Base-by-base conservation (phyloP, 345 rosid species). In the Gossypium mustelinum region DNA sequence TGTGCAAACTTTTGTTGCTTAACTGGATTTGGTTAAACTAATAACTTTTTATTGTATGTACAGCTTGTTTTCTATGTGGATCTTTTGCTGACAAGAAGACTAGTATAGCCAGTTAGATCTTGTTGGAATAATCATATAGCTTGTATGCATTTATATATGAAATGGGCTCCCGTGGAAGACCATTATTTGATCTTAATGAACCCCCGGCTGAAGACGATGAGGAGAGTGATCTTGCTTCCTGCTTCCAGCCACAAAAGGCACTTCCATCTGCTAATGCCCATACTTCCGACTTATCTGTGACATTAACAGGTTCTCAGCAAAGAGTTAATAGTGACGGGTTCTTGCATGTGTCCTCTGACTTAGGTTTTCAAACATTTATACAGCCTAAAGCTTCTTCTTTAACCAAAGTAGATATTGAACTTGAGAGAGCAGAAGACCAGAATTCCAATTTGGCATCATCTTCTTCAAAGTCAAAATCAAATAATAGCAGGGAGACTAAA, bases 111-210 rank as follows among this genome's bases (percentile, higher is more conserved):
- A 17, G 48, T 78, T 79, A 67, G 66, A 54, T 25, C 73, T 51
- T 52, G 77, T 60, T 72, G 77, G 77, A 56, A 51, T 61, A 41
- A 68, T 56, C 58, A 44, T 78, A 68, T 80, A 74, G 82, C 79
- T 89, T 90, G 87, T 85, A 95, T 90, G 93, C 89, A 84, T 84
- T 80, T 83, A 79, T 88, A 75, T 79, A 87, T 85, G 91, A 90
- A 81, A 96, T 96, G 99, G 92, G 93, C 81, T 88, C 97, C 79
- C 85, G 89, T 78, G 94, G 97, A 85, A 89, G 84, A 87, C 81
- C 78, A 58, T 78, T 93, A 77, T 93, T 96, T 90, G 99, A 96
- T 89, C 98, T 96, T 88, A 96, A 96, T 84, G 98, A 96, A 83
- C 92, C 90, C 79, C 97, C 99, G 17, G 80, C 84, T 20, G 97